Conservation (phyloP, 1,139 yeast species). For the Hansenula anomala region DNA sequence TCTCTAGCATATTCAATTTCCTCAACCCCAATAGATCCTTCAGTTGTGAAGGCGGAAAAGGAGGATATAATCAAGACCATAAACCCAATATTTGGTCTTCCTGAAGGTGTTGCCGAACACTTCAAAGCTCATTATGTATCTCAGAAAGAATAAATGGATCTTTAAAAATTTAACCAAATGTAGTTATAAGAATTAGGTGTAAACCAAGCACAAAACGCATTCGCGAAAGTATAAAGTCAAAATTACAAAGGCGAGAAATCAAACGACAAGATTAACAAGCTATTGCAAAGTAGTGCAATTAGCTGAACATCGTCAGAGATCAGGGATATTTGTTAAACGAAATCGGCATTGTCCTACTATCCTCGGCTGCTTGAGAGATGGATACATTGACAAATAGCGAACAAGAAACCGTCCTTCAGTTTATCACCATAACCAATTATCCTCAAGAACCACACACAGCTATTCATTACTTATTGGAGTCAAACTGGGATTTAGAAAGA, state of each 20-base stretch:
- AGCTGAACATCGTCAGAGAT: no score
- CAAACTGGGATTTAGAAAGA: slow-evolving; percentile 27
- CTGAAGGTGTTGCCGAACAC: slow-evolving; percentile 25
- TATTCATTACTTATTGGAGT: slow-evolving; percentile 17
- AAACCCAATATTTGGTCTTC: slow-evolving; percentile 67
- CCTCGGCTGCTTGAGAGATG: no score
- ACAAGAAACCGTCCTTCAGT: slow-evolving; percentile 21
- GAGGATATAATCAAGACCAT: slow-evolving; percentile 30
- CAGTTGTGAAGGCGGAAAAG: slow-evolving; percentile 10
- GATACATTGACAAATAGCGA: slow-evolving; percentile 23
- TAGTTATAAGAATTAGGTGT: no score
- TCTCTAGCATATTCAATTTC: slow-evolving; percentile 23
- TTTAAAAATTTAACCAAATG: no score
- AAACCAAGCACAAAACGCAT: background rate
- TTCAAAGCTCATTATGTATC: background rate
- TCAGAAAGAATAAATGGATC: background rate
- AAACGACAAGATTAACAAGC: background rate
- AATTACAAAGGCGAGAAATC: no score
- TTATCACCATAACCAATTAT: slow-evolving; percentile 24
- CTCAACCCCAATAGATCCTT: slow-evolving; percentile 8
- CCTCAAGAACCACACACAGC: slow-evolving; percentile 21
- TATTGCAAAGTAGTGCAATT: no score
- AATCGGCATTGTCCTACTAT: no score
- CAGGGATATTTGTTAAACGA: no score
- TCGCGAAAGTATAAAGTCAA: background rate